Base-by-base conservation (phyloP, 2,329 filamentous ascomycete species). In the Beauveria pseudobassiana region DNA sequence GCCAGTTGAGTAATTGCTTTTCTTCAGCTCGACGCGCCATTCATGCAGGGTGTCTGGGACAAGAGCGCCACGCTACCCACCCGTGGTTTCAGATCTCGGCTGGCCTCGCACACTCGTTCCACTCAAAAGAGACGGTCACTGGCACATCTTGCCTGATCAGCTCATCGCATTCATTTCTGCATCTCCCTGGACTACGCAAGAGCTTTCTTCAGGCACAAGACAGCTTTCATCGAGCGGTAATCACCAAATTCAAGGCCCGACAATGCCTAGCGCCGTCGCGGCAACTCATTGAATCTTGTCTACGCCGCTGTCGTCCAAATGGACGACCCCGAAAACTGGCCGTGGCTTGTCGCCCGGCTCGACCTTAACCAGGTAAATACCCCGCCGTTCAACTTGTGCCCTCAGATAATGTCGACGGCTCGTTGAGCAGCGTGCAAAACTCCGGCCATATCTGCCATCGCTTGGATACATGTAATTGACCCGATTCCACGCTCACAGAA, bases 271-370 rank as follows among this genome's bases (percentile, higher is more conserved):
- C 51, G 26, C 30, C 16, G 18, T 28, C n/a, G 8, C 45, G n/a
- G 3, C 49, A 9, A 4, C 6, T 14, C 14, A 4, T n/a, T n/a
- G 40, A 45, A 42, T 28, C 24, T 24, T 20, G 58, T 22, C 59
- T n/a, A 50, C 51, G 42, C 12, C 20, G 42, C 50, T 34, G 12
- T 12, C 30, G 22, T 6, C 50, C 10, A 48, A 20, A 61, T 61
- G 59, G 59, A 61, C 6, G 43, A 61, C 20, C 42, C 51, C 10
- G 38, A 49, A 28, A 53, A 54, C 49, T 61, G 59, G 59, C 50
- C 51, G 40, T 61, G 59, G 59, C 59, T 61, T 8, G 46, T 55
- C 16, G 51, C 59, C 51, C 59, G 59, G 51, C 59, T 61, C 10
- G 50, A 54, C 26, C 28, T 61, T 24, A 40, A 40, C 58, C 59